A percentile compares a stretch with the other conserved stretches of the same genome.
These are phyloP conservation scores for Yamadazyma dushanensis DNA, from an alignment of 1,139 yeast genomes.

Conservation along the genomic window DNA sequence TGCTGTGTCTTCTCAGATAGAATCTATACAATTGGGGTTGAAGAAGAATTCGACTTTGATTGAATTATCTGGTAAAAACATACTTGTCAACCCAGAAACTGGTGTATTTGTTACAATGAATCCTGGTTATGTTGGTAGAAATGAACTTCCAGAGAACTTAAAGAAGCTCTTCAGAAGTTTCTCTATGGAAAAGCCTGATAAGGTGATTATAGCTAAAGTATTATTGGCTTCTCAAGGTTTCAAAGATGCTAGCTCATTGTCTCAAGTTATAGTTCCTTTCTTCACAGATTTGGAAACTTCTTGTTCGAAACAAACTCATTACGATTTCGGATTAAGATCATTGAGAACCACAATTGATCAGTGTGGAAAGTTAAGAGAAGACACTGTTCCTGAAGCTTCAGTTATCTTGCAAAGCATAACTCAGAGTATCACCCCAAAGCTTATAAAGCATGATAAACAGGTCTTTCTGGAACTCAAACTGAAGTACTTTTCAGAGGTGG, in stretches of 20 bases:
- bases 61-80: slow-evolving; percentile 49
- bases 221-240: slow-evolving; percentile 76
- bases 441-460: slow-evolving; percentile 51
- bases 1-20: slow-evolving; percentile 84
- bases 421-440: slow-evolving; percentile 66
- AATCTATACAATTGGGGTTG: slow-evolving; percentile 62
- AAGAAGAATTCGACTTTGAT: slow-evolving; percentile 23
- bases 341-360: slow-evolving; percentile 63
- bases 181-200: slow-evolving; percentile 75
- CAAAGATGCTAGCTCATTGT: slow-evolving; percentile 42
- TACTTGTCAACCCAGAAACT: slow-evolving; percentile 50
- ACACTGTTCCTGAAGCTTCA: slow-evolving; percentile 28
- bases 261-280: slow-evolving; percentile 55
- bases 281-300: slow-evolving; percentile 42
- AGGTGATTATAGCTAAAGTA: slow-evolving; percentile 67
- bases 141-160: slow-evolving; percentile 81
- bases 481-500: slow-evolving; percentile 25
- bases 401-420: slow-evolving; percentile 54
- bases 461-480: slow-evolving; percentile 33
- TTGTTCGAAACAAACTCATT: slow-evolving; percentile 64
- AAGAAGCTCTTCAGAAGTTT: slow-evolving; percentile 76
- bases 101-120: slow-evolving; percentile 91
- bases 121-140: slow-evolving; percentile 85
- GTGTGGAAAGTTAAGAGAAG: slow-evolving; percentile 54
- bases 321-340: slow-evolving; percentile 88